phyloP scores from a whole-genome alignment of 2,329 filamentous ascomycete species.

The Pseudogymnoascus sp. region DNA sequence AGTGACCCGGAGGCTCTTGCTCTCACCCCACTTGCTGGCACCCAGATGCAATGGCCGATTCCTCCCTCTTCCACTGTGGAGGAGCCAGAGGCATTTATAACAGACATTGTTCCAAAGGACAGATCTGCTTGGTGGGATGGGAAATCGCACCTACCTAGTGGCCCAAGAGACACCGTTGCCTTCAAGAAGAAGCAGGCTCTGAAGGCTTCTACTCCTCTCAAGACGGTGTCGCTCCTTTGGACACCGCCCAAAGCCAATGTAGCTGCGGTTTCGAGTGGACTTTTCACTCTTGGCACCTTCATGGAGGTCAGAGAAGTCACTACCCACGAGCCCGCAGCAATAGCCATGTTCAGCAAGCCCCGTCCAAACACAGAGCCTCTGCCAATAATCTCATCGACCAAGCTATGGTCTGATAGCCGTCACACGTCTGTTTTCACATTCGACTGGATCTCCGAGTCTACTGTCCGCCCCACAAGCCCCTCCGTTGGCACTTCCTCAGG shows the following conservation, averaged over 20 bases:
- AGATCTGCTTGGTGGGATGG: conserved; percentile 4
- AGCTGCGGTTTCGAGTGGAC: conserved; percentile 11
- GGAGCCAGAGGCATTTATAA: not conserved
- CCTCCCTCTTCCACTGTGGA: not conserved
- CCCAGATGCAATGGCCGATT: not conserved
- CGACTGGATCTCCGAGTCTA: conserved; percentile 29
- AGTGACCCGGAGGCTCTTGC: not conserved
- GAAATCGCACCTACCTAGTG: conserved; percentile 19
- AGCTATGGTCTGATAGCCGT: conserved; percentile 20
- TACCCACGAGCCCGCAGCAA: conserved; percentile 18
- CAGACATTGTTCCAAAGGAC: not conserved
- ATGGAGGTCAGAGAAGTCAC: conserved; percentile 15
- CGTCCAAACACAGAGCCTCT: conserved; percentile 12
- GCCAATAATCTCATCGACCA: conserved; percentile 16
- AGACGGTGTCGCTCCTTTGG: conserved; percentile 16
- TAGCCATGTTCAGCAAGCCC: conserved; percentile 20
- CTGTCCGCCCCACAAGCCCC: conserved; percentile 23
- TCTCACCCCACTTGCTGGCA: not conserved
- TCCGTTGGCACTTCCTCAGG: conserved; percentile 20
- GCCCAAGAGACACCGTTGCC: conserved; percentile 9
- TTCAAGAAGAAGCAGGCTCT: conserved; percentile 15
- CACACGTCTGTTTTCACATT: conserved; percentile 13
- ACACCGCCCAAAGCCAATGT: not conserved
- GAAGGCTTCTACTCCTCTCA: not conserved
- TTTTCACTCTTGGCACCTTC: conserved; percentile 16